These are phyloP conservation scores for Canavalia ensiformis DNA, from an alignment of 306 rosid genomes.

Conservation along the genomic window DNA sequence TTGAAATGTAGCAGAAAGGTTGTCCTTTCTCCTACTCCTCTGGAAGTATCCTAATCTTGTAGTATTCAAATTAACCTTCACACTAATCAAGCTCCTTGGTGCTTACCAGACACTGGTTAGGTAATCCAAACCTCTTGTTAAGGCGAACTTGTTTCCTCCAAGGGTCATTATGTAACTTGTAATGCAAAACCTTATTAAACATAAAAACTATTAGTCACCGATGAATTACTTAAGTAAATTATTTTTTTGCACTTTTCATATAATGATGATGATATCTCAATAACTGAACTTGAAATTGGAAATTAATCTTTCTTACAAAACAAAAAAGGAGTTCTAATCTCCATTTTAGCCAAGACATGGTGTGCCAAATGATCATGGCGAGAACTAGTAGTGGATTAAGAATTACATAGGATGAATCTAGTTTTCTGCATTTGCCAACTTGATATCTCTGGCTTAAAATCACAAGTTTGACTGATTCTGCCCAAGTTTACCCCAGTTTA, in stretches of 20 bases:
- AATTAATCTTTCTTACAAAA: neutral
- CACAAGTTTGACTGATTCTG: no score
- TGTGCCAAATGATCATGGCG: neutral
- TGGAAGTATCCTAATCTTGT: neutral
- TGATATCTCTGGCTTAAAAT: no score
- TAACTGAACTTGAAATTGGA: neutral
- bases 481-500: no score
- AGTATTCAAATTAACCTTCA: constrained; percentile 32
- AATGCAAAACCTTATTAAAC: constrained; percentile 75
- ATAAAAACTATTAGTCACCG: constrained; percentile 32
- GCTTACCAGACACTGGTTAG: constrained; percentile 64
- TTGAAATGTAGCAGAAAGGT: constrained; percentile 5
- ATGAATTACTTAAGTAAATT: constrained; percentile 21
- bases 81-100: constrained; percentile 47
- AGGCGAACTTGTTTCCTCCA: constrained; percentile 70
- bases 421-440: no score
- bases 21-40: constrained; percentile 21
- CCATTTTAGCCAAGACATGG: neutral
- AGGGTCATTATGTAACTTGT: constrained; percentile 86
- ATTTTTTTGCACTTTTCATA: constrained; percentile 8
- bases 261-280: neutral
- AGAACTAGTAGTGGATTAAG: neutral
- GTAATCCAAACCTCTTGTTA: constrained; percentile 72
- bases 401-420: no score
- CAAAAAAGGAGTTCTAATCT: neutral